These are phyloP conservation scores for Diaporthe nobilis DNA, from an alignment of 2,329 filamentous ascomycete species.

Conservation along the genomic window DNA sequence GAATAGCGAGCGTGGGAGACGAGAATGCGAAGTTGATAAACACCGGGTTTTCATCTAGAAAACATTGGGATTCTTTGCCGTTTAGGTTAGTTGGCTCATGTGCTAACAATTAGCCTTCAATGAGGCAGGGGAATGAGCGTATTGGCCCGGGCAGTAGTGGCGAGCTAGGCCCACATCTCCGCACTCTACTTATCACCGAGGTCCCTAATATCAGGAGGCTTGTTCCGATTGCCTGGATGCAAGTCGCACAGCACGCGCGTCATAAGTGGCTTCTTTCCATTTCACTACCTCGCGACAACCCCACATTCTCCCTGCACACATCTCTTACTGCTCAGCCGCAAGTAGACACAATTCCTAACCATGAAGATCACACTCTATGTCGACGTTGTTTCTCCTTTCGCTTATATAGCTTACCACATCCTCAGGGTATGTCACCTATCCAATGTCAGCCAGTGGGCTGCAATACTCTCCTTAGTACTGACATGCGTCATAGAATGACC, in stretches of 20 bases:
- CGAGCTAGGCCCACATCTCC: background rate
- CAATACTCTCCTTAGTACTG: background rate
- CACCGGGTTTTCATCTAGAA: background rate
- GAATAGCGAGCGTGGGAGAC: background rate
- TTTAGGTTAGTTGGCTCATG: background rate
- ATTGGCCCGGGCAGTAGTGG: background rate
- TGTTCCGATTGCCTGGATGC: too few relatives aligned
- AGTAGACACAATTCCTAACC: background rate
- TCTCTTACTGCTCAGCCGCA: background rate
- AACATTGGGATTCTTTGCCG: background rate
- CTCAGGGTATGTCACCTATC: conserved; percentile 50
- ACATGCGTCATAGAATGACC: conserved; percentile 28
- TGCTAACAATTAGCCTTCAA: background rate
- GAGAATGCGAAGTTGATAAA: background rate
- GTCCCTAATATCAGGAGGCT: background rate
- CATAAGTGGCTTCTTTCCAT: too few relatives aligned
- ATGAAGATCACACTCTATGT: conserved; percentile 56
- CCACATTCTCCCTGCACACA: background rate
- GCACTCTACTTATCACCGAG: background rate
- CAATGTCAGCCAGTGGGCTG: background rate
- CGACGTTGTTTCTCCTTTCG: conserved; percentile 58
- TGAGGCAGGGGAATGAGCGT: background rate
- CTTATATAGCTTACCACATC: conserved; percentile 55
- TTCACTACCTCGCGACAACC: too few relatives aligned
- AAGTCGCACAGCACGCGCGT: background rate